Conservation (phyloP, 441 rosid genomes). For the Populus hybrid region DNA sequence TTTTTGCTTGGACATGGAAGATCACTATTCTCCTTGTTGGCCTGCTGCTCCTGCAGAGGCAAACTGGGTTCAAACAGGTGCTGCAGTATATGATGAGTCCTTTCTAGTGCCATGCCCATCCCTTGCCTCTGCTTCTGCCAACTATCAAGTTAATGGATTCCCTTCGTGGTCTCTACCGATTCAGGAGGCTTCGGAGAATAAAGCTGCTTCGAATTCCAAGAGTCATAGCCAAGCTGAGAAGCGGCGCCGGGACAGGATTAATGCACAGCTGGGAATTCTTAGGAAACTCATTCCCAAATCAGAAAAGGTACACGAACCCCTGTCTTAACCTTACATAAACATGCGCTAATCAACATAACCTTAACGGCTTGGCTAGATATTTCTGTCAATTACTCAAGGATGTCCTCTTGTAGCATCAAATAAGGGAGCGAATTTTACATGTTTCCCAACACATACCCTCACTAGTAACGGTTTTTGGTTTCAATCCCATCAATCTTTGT, state of each 20-base stretch:
- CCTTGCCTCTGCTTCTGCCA: slow-evolving; percentile 27
- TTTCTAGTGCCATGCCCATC: slow-evolving; percentile 37
- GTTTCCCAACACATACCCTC: background rate
- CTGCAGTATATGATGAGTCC: slow-evolving; percentile 17
- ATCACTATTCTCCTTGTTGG: slow-evolving; percentile 23
- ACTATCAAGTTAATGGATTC: slow-evolving; percentile 17
- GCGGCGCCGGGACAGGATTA: slow-evolving; percentile 82
- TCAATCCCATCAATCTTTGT: background rate
- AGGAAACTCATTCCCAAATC: slow-evolving; percentile 83
- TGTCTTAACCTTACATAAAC: background rate
- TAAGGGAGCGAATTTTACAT: background rate
- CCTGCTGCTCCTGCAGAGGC: slow-evolving; percentile 20
- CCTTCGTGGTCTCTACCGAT: slow-evolving; percentile 22
- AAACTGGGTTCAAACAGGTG: slow-evolving; percentile 33
- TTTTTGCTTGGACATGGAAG: slow-evolving; percentile 28
- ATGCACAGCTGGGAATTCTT: slow-evolving; percentile 75
- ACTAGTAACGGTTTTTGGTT: background rate
- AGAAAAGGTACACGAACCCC: slow-evolving; percentile 55
- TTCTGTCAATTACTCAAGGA: background rate
- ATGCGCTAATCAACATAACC: background rate
- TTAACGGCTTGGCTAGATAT: background rate
- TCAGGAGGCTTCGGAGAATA: slow-evolving; percentile 37
- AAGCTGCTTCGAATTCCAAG: slow-evolving; percentile 46
- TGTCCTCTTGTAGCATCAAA: background rate
- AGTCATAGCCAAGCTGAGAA: slow-evolving; percentile 96